Base-by-base conservation (phyloP, 352 stramenopile species). In the Pilasporangium apinafurcum region DNA sequence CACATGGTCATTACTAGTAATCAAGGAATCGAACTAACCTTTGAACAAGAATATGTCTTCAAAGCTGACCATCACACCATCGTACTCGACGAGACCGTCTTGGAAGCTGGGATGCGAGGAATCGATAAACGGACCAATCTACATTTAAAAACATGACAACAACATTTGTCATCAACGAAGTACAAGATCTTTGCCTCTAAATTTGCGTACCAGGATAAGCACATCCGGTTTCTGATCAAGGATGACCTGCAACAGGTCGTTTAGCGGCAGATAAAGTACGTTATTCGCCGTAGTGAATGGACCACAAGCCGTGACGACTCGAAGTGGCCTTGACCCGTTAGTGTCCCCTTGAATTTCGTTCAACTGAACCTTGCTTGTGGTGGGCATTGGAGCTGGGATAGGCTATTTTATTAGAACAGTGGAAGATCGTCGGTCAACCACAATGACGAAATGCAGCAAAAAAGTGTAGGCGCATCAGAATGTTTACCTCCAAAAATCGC, bases 61-160 rank as follows among this genome's bases (percentile, higher is more conserved):
- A 32, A 89, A 93, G 25, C 71, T 81, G 18, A 89, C 45, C 63
- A 88, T 84, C 70, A 89, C 86, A 43, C 50, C 69, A 32, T 93
- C 74, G 39, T 86, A 88, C 43, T 75, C 66, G 12, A 87, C 73
- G 22, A 92, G 47, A 10, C 90, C 92, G 29, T 87, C 67, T 42
- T 89, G 58, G 29, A 98, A 88, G 44, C 86, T 80, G 14, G 84
- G 68, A 50, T 98, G 95, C 44, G 85, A 79, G 17, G 69, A 73
- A 62, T 98, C 94, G 20, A 99, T 96, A 71, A 99, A 99, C 12
- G 96, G 96, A 13, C 96, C 96, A 28, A 95, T 77, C 80, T 92
- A 31, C 3, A 56, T 34, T 10, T 9, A 51, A 32, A 37, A 13
- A 26, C 20, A 37, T 5, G 7, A 32, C 25, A 37, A 6, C 0